Evolutionary conservation across 2,329 filamentous ascomycete species (phyloP).

Genomic region (Fusarium redolens): DNA sequence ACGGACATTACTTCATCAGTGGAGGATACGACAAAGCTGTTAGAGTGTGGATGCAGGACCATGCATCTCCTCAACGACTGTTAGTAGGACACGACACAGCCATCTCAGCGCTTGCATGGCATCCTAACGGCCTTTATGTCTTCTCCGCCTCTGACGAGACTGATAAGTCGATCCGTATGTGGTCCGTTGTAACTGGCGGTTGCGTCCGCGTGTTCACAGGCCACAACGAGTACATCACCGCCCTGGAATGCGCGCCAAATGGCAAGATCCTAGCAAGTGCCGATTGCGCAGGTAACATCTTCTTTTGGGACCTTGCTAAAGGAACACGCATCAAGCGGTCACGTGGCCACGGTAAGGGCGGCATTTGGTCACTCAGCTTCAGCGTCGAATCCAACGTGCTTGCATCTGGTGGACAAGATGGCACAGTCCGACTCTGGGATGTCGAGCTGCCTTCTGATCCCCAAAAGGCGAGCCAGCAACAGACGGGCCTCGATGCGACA

Average conservation of each 20-base stretch:
- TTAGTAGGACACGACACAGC: conserved; percentile 93
- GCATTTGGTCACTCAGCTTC: conserved; percentile 93
- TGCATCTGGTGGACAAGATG: conserved; percentile 89
- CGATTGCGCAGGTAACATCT: conserved; percentile 88
- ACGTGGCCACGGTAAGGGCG: conserved; percentile 91
- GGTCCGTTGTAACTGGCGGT: conserved; percentile 88
- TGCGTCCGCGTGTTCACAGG: conserved; percentile 93
- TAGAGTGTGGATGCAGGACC: conserved; percentile 91
- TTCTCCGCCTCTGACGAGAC: conserved; percentile 90
- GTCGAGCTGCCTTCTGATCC: conserved; percentile 78
- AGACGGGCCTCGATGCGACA: conserved; percentile 58
- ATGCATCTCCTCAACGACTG: conserved; percentile 87
- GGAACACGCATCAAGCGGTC: conserved; percentile 91
- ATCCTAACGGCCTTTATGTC: conserved; percentile 92
- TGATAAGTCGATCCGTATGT: conserved; percentile 96
- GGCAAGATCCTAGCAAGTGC: conserved; percentile 92
- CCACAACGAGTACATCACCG: conserved; percentile 87
- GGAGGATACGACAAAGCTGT: conserved; percentile 91
- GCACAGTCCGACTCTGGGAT: conserved; percentile 95
- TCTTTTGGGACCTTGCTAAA: conserved; percentile 93
- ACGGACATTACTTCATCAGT: conserved; percentile 93
- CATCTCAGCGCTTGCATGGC: conserved; percentile 92
- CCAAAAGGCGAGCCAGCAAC: conserved; percentile 64
- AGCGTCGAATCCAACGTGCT: conserved; percentile 92
- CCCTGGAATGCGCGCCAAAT: conserved; percentile 85